phyloP scores from a whole-genome alignment of 441 rosid species.

The Corymbia citriodora region DNA sequence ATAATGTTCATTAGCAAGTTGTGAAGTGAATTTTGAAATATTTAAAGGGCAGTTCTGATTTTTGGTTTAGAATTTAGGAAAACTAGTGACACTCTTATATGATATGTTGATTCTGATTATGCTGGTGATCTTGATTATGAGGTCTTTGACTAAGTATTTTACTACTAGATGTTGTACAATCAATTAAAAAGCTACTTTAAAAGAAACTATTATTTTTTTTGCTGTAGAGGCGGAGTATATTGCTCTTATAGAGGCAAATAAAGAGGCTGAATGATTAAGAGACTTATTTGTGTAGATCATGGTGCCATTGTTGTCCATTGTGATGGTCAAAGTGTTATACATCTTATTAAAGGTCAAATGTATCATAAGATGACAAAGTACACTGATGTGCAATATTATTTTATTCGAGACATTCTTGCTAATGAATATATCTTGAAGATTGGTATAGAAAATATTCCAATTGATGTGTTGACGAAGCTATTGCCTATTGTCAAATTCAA shows the following conservation, averaged over 20 bases:
- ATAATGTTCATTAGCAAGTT: not conserved
- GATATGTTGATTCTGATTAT: too few relatives aligned
- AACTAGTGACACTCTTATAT: not conserved
- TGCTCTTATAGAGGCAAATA: not conserved
- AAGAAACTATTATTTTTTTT: not conserved
- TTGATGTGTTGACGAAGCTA: too few relatives aligned
- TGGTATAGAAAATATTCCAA: too few relatives aligned
- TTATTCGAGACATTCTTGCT: not conserved
- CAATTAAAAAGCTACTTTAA: not conserved
- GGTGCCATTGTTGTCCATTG: not conserved
- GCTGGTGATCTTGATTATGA: not conserved
- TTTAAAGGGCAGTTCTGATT: not conserved
- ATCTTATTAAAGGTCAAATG: not conserved
- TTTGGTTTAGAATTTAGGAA: not conserved
- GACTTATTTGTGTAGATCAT: not conserved
- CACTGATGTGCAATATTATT: too few relatives aligned
- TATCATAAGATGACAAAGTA: not conserved
- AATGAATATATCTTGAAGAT: rapidly evolving
- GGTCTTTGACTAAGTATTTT: not conserved
- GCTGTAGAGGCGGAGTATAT: rapidly evolving
- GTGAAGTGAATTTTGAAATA: not conserved
- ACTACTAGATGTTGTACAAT: not conserved
- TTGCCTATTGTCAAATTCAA: not conserved
- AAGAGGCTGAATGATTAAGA: not conserved
- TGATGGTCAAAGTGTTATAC: too few relatives aligned